A percentile compares a stretch with the other conserved stretches of the same genome.
Evolutionary conservation across 768 basidiomycete species (phyloP).

Genomic region (Leccinum sublutescens): DNA sequence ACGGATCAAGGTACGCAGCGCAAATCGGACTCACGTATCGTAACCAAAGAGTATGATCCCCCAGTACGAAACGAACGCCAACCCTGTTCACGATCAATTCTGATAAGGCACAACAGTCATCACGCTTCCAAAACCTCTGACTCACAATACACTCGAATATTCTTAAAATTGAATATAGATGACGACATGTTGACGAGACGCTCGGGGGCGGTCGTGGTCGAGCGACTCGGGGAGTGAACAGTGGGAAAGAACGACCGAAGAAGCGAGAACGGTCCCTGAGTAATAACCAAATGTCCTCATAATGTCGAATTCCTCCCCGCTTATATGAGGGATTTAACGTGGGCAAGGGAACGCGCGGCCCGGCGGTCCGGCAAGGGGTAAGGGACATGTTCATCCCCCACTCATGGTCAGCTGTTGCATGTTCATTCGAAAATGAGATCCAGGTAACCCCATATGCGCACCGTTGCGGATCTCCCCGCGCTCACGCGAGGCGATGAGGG

Average conservation of each 20-base stretch:
- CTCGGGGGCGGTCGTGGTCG: not conserved
- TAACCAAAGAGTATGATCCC: constrained; percentile 84
- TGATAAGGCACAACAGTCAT: not conserved
- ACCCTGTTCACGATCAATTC: constrained; percentile 41
- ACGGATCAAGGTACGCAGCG: not conserved
- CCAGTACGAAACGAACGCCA: constrained; percentile 75
- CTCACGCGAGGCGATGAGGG: not conserved
- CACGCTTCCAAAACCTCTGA: not conserved
- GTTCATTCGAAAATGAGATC: not conserved
- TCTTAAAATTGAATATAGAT: constrained; percentile 34
- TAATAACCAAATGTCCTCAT: not conserved
- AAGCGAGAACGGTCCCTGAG: not conserved
- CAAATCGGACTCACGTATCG: constrained; percentile 51
- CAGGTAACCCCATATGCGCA: not conserved
- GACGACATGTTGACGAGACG: not conserved
- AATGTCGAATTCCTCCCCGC: not conserved
- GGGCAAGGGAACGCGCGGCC: not conserved
- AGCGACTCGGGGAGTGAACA: not conserved
- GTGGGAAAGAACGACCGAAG: not conserved
- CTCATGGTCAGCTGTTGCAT: not conserved
- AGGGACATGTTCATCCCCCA: not conserved
- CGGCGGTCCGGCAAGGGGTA: constrained; percentile 1
- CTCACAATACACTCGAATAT: constrained; percentile 68
- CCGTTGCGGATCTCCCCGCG: not conserved
- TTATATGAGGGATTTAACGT: not conserved